phyloP scores from a whole-genome alignment of 140 eudicot genomes.

The Stevia rebaudiana region DNA sequence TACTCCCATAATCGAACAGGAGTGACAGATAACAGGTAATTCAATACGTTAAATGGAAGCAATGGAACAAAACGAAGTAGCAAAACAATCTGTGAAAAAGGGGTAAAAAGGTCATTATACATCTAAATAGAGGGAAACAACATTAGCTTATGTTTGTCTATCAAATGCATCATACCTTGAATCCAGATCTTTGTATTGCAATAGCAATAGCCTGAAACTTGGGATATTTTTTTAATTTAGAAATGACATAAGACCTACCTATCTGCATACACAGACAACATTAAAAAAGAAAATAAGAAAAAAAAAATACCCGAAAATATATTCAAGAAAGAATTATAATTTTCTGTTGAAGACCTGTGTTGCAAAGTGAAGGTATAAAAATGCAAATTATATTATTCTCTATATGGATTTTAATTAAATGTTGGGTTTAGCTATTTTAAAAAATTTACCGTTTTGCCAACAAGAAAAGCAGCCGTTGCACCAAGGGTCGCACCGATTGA shows the following conservation, averaged over 20 bases:
- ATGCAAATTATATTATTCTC: slow-evolving; percentile 3
- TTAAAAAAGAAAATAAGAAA: slow-evolving; percentile 1
- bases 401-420: not conserved
- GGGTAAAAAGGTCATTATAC: slow-evolving; percentile 14
- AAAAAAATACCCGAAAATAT: not conserved
- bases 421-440: slow-evolving; percentile 3
- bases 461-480: slow-evolving; percentile 86
- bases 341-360: not conserved
- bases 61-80: slow-evolving; percentile 88
- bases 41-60: slow-evolving; percentile 89
- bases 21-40: slow-evolving; percentile 88
- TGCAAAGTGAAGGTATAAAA: slow-evolving; percentile 1
- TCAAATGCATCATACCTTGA: slow-evolving; percentile 53
- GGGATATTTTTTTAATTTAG: slow-evolving; percentile 78
- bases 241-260: slow-evolving; percentile 75
- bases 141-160: not conserved
- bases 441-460: slow-evolving; percentile 82
- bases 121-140: not conserved
- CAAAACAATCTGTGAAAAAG: slow-evolving; percentile 65
- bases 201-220: slow-evolving; percentile 86
- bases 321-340: not conserved
- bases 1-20: slow-evolving; percentile 80
- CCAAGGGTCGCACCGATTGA: slow-evolving; percentile 91
- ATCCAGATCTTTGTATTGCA: slow-evolving; percentile 89
- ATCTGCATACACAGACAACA: slow-evolving; percentile 46